Percentiles rank a stretch among this genome's conserved stretches.
Evolutionary conservation across 805 yeast species (phyloP).

Genomic region (Kazachstania bromeliacearum): DNA sequence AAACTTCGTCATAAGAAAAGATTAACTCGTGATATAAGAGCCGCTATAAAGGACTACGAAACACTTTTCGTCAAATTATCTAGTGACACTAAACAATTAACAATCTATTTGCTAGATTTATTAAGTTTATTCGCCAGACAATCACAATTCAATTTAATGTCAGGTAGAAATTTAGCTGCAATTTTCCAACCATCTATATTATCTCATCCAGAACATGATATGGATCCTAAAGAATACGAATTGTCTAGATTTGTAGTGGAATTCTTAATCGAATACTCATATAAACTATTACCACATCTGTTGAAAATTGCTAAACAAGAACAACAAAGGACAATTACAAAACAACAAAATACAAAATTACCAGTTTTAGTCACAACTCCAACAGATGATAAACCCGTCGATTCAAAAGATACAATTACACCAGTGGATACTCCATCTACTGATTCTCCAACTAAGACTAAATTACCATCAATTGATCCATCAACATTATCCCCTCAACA

Average conservation of each 20-base stretch:
- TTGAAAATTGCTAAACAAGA: constrained; percentile 27
- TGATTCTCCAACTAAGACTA: not conserved
- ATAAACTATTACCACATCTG: constrained; percentile 57
- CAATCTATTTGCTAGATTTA: constrained; percentile 79
- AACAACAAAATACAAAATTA: not conserved
- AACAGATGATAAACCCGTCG: not conserved
- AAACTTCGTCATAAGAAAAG: constrained; percentile 44
- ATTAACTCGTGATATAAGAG: constrained; percentile 53
- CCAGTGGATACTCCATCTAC: not conserved
- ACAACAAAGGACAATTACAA: constrained; percentile 7
- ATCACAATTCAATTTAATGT: constrained; percentile 75
- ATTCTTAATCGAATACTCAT: constrained; percentile 78
- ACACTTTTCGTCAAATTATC: constrained; percentile 61
- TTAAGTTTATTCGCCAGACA: constrained; percentile 76
- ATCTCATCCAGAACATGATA: constrained; percentile 86
- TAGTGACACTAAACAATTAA: constrained; percentile 64
- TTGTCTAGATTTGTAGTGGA: constrained; percentile 79
- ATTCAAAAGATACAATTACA: not conserved
- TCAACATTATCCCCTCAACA: not conserved
- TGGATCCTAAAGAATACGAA: constrained; percentile 87
- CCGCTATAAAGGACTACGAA: constrained; percentile 66
- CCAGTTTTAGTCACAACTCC: not conserved
- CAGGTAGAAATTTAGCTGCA: constrained; percentile 87
- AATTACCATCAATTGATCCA: not conserved
- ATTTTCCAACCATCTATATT: constrained; percentile 94